Evolutionary conservation across 1,139 yeast species (phyloP).

Genomic region (Saccharomycopsis hybrid): DNA sequence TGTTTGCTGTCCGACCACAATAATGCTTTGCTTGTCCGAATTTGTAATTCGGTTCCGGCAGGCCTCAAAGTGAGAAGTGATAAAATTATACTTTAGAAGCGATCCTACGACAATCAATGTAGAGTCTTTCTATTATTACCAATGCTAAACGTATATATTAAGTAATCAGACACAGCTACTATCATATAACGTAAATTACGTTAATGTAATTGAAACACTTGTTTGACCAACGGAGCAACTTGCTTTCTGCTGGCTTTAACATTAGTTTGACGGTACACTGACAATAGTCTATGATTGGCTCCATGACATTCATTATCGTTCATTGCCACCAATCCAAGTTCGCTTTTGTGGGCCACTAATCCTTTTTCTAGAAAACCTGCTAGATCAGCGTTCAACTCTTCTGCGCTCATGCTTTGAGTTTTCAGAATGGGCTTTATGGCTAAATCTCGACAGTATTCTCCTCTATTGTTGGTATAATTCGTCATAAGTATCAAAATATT

Average conservation of each 20-base stretch:
- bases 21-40: no score
- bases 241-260: conserved; percentile 49
- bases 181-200: no score
- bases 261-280: conserved; percentile 34
- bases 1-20: no score
- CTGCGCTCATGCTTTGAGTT: background rate
- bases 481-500: conserved; percentile 41
- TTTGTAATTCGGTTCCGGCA: no score
- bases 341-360: background rate
- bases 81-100: no score
- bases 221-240: conserved; percentile 42
- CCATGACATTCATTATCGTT: background rate
- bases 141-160: no score
- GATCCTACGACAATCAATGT: no score
- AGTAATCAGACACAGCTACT: no score
- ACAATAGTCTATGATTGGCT: background rate
- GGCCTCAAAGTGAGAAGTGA: no score
- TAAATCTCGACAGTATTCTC: conserved; percentile 38
- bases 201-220: no score
- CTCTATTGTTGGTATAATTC: conserved; percentile 36
- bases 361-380: background rate
- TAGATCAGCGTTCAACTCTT: background rate
- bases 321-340: background rate
- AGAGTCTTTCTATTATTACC: no score
- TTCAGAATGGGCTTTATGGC: conserved; percentile 2